These are phyloP conservation scores for Pleurotus eryngii DNA, from an alignment of 768 basidiomycete species.

Conservation along the genomic window DNA sequence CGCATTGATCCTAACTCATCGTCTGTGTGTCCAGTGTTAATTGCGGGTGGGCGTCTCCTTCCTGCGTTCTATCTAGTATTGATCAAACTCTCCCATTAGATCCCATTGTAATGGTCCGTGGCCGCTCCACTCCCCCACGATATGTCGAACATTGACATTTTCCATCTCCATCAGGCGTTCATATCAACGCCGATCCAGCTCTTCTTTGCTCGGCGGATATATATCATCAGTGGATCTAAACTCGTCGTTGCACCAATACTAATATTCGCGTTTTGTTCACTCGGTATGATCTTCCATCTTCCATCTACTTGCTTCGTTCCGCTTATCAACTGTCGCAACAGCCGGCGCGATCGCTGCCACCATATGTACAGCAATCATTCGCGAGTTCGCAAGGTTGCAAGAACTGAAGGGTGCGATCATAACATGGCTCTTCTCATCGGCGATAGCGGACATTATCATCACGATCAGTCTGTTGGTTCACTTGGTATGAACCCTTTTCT, in stretches of 20 bases:
- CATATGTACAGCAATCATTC: slow-evolving; percentile 5
- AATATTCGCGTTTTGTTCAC: too few species aligned
- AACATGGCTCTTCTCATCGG: slow-evolving; percentile 34
- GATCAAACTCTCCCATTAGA: neutral
- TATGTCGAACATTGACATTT: neutral
- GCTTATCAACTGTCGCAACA: slow-evolving; percentile 12
- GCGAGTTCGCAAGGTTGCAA: slow-evolving; percentile 8
- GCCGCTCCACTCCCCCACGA: neutral
- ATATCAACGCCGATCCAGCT: slow-evolving; percentile 21
- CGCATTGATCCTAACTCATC: neutral
- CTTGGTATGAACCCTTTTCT: slow-evolving; percentile 23
- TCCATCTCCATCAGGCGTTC: slow-evolving; percentile 3
- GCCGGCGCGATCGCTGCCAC: slow-evolving; percentile 17
- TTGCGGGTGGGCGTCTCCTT: slow-evolving; percentile 19
- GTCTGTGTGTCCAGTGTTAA: slow-evolving; percentile 21
- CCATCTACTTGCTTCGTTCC: slow-evolving; percentile 6
- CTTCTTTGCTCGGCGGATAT: slow-evolving; percentile 24
- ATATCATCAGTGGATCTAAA: slow-evolving; percentile 8
- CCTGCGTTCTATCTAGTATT: too few species aligned
- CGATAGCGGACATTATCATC: slow-evolving; percentile 13
- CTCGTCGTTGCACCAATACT: neutral
- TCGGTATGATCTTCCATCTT: neutral
- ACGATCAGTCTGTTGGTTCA: slow-evolving; percentile 22
- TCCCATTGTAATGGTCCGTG: slow-evolving; percentile 13
- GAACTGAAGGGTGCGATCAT: slow-evolving; percentile 12